A percentile compares a stretch with the other conserved stretches of the same genome.
Evolutionary conservation across 164 flowering plant genomes (phyloP).

Genomic region (Tetrastigma voinierianum): DNA sequence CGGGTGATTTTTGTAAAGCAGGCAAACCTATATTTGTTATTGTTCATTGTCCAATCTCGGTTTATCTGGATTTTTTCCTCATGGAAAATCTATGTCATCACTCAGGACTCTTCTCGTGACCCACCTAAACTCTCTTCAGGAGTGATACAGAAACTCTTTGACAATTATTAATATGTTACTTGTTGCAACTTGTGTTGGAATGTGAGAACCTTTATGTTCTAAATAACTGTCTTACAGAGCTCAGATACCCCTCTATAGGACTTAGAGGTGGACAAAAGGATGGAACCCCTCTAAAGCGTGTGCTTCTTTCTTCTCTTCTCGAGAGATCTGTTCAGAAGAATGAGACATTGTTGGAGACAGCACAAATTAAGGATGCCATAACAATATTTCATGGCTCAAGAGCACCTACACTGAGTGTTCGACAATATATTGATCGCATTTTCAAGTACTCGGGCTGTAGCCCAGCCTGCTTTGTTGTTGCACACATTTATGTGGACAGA

Average conservation of each 20-base stretch:
- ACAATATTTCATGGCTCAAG: slow-evolving; percentile 76
- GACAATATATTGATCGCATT: slow-evolving; percentile 73
- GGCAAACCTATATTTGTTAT: no score
- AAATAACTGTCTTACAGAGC: slow-evolving; percentile 28
- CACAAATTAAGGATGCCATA: slow-evolving; percentile 41
- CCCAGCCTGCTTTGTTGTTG: slow-evolving; percentile 82
- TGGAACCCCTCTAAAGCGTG: slow-evolving; percentile 53
- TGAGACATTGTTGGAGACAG: slow-evolving; percentile 45
- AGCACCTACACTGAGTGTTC: slow-evolving; percentile 63
- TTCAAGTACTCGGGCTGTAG: slow-evolving; percentile 85
- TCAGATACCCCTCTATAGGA: slow-evolving; percentile 48
- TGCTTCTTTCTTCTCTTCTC: slow-evolving; percentile 53
- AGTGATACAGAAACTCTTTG: not conserved
- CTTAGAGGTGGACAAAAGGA: slow-evolving; percentile 40
- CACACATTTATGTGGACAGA: slow-evolving; percentile 71
- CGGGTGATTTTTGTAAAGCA: no score
- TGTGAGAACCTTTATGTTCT: slow-evolving; percentile 48
- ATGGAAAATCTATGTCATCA: no score
- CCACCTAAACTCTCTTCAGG: not conserved
- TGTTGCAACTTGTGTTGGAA: slow-evolving; percentile 16
- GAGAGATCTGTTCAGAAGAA: slow-evolving; percentile 61
- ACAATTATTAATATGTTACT: not conserved
- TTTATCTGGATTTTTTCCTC: no score
- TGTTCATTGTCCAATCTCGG: no score
- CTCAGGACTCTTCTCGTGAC: not conserved